Conservation (phyloP, 495 filamentous ascomycete genomes). For the Penicillium paxilli region DNA sequence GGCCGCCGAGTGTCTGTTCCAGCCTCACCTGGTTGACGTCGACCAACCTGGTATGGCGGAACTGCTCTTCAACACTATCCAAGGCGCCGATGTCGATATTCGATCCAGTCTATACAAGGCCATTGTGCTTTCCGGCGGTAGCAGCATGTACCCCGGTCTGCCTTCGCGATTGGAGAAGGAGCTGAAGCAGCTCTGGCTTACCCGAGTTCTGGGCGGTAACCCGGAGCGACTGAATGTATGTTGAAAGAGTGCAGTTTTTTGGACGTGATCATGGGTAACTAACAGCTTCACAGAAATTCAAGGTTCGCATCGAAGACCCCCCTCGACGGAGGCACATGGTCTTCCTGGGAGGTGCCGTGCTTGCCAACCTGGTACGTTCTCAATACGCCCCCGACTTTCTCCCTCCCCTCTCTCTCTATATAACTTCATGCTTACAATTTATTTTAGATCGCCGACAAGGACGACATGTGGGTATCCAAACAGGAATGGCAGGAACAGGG, state of each 20-base stretch:
- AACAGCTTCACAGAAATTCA: conserved; percentile 76
- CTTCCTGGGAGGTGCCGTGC: conserved; percentile 93
- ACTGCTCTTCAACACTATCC: conserved; percentile 97
- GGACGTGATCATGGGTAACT: conserved; percentile 5
- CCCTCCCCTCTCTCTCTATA: not conserved
- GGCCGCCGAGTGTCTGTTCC: conserved; percentile 97
- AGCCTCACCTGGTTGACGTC: conserved; percentile 96
- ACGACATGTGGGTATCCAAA: conserved; percentile 98
- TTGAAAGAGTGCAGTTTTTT: conserved; percentile 3
- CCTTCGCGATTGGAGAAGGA: conserved; percentile 96
- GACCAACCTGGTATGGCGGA: conserved; percentile 97
- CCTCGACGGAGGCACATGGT: conserved; percentile 97
- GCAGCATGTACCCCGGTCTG: conserved; percentile 97
- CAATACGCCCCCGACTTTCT: no score
- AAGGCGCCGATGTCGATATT: conserved; percentile 92
- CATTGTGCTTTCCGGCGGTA: conserved; percentile 92
- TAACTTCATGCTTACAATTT: conserved; percentile 15
- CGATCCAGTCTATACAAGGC: conserved; percentile 93
- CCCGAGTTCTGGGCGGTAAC: conserved; percentile 82
- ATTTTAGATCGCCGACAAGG: conserved; percentile 88
- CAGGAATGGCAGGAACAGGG: conserved; percentile 96
- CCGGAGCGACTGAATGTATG: conserved; percentile 83
- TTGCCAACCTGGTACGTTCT: conserved; percentile 80
- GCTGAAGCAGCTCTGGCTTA: conserved; percentile 97
- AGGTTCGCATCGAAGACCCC: conserved; percentile 97